These are phyloP conservation scores for Nemania sp. DNA, from an alignment of 2,329 filamentous ascomycete species.

Conservation along the genomic window DNA sequence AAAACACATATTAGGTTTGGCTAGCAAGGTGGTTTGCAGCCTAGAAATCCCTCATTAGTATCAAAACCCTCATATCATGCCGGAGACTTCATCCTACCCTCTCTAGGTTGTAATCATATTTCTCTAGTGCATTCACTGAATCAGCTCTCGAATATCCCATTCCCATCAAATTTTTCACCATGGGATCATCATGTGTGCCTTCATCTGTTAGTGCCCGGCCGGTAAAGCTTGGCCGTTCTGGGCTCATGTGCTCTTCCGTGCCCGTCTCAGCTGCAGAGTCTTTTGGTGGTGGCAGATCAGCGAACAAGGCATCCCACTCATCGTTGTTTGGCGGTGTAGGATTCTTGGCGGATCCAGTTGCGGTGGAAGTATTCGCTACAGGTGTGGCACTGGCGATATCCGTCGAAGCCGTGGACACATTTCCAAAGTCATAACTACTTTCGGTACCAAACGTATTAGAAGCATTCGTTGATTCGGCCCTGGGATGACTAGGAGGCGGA, in stretches of 20 bases:
- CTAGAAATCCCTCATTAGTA: conserved; percentile 51
- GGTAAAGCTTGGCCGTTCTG: conserved; percentile 47
- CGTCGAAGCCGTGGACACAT: conserved; percentile 54
- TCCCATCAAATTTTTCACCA: conserved; percentile 85
- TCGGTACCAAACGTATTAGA: conserved; percentile 63
- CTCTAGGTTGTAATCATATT: conserved; percentile 95
- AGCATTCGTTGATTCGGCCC: conserved; percentile 61
- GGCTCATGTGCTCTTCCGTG: conserved; percentile 44
- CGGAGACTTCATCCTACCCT: conserved; percentile 71
- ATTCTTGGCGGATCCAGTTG: conserved; percentile 55
- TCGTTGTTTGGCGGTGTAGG: conserved; percentile 66
- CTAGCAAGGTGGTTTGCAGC: conserved; percentile 68
- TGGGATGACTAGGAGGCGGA: conserved; percentile 65
- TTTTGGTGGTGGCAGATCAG: conserved; percentile 74
- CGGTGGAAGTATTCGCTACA: conserved; percentile 52
- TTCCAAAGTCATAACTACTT: conserved; percentile 71
- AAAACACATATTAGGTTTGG: conserved; percentile 58
- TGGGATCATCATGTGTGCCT: conserved; percentile 89
- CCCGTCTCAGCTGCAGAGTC: conserved; percentile 48
- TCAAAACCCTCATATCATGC: conserved; percentile 32
- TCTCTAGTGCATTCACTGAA: conserved; percentile 85
- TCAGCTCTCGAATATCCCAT: conserved; percentile 87
- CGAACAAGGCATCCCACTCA: conserved; percentile 97
- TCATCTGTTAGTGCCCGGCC: conserved; percentile 79
- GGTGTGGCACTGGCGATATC: conserved; percentile 49